A percentile compares a stretch with the other conserved stretches of the same genome.
Evolutionary conservation across 1,284 basidiomycete species (phyloP).

Genomic region (Papiliotrema fonsecae): DNA sequence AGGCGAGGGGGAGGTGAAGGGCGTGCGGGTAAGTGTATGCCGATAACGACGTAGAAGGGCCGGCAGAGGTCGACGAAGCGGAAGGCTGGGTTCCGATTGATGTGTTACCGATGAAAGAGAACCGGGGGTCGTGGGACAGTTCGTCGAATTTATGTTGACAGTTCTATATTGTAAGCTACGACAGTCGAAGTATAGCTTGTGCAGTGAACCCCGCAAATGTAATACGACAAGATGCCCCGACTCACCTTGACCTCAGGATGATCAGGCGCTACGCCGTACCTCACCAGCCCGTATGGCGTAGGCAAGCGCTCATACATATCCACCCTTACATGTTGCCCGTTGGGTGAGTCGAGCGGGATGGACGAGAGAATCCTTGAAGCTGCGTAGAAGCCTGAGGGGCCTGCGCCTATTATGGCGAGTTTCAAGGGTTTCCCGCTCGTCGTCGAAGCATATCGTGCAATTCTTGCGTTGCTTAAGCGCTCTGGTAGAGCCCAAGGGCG

Average conservation of each 20-base stretch:
- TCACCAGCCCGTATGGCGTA: conserved; percentile 88
- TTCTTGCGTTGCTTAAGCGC: not conserved
- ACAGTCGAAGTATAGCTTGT: not conserved
- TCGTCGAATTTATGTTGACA: conserved; percentile 93
- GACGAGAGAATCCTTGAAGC: conserved; percentile 73
- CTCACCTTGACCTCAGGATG: conserved; percentile 96
- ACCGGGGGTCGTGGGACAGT: conserved; percentile 63
- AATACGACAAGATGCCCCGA: conserved; percentile 9
- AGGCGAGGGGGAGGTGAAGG: conserved; percentile 43
- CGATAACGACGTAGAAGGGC: conserved; percentile 18
- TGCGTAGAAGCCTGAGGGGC: conserved; percentile 93
- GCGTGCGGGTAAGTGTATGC: conserved; percentile 48
- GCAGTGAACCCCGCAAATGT: too few species aligned
- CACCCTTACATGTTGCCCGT: conserved; percentile 55
- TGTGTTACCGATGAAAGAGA: conserved; percentile 90
- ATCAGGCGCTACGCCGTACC: conserved; percentile 97
- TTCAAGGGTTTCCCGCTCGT: conserved; percentile 31
- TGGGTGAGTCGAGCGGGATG: conserved; percentile 51
- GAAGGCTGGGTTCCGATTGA: conserved; percentile 54
- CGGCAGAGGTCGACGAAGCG: conserved; percentile 11
- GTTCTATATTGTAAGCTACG: conserved; percentile 59
- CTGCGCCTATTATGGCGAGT: conserved; percentile 57
- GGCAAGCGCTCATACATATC: conserved; percentile 92
- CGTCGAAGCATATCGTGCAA: not conserved
- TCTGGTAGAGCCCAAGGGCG: too few species aligned